Base-by-base conservation (phyloP, 176 grass and related monocot genomes). In the Carex myosuroides region DNA sequence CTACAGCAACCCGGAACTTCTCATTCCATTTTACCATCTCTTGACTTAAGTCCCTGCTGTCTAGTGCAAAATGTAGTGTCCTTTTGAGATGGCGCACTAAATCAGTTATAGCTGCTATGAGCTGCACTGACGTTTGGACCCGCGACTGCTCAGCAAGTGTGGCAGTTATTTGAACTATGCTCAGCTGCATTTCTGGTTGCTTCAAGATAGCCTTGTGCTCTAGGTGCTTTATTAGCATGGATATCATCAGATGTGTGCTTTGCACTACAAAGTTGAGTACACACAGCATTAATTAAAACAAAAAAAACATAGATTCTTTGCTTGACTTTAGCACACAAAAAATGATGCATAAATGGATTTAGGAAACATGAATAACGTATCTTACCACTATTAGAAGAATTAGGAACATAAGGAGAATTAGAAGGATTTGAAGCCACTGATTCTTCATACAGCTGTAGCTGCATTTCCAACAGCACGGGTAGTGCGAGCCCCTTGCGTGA, bases 1-100 rank as follows among this genome's bases (percentile, higher is more conserved):
- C 96, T 81, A 99, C 90, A 68, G 83, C 87, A 55, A 84, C 86
- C 63, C 83, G 88, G 71, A 95, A 95, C 80, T 89, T 88, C 54
- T 94, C 88, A 13, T 94, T 99, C 88, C 89, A 91, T 86, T 92
- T 93, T 74, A 90, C 83, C 76, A 92, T 86, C 64, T 95, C 93
- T 57, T 87, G 39, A 12, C 85, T 85, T 22, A 64, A 53, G 48
- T 93, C 89, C 89, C 80, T 89, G 78, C 85, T 95, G 66, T 86
- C 89, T 71, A 99, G 88, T 83, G 88, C 89, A 93, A 89, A 90
- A 84, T 99, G 96, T 73, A 99, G 87, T 20, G 91, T 93, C 83
- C 85, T 95, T 87, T 94, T 91, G 78, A 99, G 85, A 92, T 99
- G 96, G 88, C 91, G 94, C 58, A 99, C 93, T 79, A 99, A 93